These are phyloP conservation scores for Aureobasidium zeae DNA, from an alignment of 2,329 filamentous ascomycete genomes.

Conservation along the genomic window DNA sequence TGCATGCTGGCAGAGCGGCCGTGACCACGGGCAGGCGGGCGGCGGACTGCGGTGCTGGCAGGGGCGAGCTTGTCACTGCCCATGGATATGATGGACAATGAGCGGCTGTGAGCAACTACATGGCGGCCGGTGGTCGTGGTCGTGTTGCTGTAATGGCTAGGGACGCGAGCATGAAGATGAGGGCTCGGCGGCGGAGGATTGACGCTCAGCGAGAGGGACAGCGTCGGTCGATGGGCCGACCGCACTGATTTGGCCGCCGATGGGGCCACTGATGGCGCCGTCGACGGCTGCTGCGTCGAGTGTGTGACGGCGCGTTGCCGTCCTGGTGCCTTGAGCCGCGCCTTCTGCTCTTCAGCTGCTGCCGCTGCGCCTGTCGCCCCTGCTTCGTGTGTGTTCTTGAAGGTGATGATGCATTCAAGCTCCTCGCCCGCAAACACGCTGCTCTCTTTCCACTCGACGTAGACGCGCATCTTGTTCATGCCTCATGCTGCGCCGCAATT, in stretches of 20 bases:
- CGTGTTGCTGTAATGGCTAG: constrained; percentile 7
- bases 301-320: constrained; percentile 31
- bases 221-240: constrained; percentile 55
- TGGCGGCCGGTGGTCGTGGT: constrained; percentile 29
- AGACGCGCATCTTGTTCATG: constrained; percentile 73
- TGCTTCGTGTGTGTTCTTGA: constrained; percentile 67
- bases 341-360: constrained; percentile 21
- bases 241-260: constrained; percentile 17
- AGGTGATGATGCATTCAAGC: constrained; percentile 90
- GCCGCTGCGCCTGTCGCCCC: constrained; percentile 27
- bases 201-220: constrained; percentile 53
- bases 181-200: constrained; percentile 23
- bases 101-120: constrained; percentile 37
- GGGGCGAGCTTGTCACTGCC: constrained; percentile 34
- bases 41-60: constrained; percentile 19
- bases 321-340: not conserved
- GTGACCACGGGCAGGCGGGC: constrained; percentile 54
- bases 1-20: constrained; percentile 74
- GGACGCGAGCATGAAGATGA: not conserved
- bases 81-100: constrained; percentile 42
- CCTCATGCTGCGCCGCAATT: constrained; percentile 4
- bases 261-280: constrained; percentile 19
- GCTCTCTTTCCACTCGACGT: constrained; percentile 87
- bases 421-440: constrained; percentile 95
- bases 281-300: constrained; percentile 23